Evolutionary conservation across 805 yeast species (phyloP).

Genomic region (Candida sanyiensis): DNA sequence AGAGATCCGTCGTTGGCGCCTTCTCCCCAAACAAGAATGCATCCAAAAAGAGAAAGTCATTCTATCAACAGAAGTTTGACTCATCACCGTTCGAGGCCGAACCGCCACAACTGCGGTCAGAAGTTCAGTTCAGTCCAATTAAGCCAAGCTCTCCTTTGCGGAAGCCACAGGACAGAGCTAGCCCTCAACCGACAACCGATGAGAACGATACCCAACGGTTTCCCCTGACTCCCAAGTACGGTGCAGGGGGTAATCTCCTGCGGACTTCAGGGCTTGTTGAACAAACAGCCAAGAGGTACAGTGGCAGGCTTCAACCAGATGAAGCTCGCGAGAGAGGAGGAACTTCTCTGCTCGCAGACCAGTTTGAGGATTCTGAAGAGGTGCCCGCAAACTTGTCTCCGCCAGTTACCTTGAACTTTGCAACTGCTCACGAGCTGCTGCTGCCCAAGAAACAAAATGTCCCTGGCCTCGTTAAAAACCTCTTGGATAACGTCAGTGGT

Average conservation of each 20-base stretch:
- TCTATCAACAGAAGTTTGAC: slow-evolving; percentile 23
- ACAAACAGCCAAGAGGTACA: slow-evolving; percentile 16
- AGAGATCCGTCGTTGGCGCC: slow-evolving; percentile 16
- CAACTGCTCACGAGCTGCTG: slow-evolving; percentile 8
- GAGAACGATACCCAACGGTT: slow-evolving; percentile 31
- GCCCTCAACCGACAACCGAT: not conserved
- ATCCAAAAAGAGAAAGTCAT: slow-evolving; percentile 22
- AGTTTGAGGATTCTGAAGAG: slow-evolving; percentile 24
- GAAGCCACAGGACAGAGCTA: slow-evolving; percentile 4
- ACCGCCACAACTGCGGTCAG: slow-evolving; percentile 25
- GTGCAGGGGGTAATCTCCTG: slow-evolving; percentile 32
- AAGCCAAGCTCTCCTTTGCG: slow-evolving; percentile 14
- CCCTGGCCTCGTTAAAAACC: slow-evolving; percentile 21
- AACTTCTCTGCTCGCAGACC: slow-evolving; percentile 1
- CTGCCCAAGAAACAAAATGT: slow-evolving; percentile 24
- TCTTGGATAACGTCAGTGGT: slow-evolving; percentile 24
- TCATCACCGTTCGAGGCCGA: slow-evolving; percentile 27
- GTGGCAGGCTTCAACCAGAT: slow-evolving; percentile 8
- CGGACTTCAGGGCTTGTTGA: slow-evolving; percentile 24
- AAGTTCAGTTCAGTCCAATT: slow-evolving; percentile 22
- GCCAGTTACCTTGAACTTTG: slow-evolving; percentile 23
- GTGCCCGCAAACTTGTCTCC: slow-evolving; percentile 22
- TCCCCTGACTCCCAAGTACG: slow-evolving; percentile 43
- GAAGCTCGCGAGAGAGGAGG: slow-evolving; percentile 1
- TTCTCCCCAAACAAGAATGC: slow-evolving; percentile 20